Base-by-base conservation (phyloP, 2,329 filamentous ascomycete species). In the Fusarium floridanum region DNA sequence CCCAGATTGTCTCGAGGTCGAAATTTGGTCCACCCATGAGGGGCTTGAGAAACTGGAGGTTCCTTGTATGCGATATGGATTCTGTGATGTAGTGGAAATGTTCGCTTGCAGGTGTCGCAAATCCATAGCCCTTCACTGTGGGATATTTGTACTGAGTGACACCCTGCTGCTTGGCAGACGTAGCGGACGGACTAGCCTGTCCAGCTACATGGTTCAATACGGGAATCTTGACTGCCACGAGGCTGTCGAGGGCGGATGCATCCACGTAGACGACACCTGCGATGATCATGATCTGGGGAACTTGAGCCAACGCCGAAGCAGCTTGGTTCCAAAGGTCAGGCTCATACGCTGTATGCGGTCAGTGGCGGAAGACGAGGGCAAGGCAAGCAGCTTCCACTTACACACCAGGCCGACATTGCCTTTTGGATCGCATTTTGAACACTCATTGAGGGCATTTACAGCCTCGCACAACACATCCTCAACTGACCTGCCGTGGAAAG, bases 1-100 rank as follows among this genome's bases (percentile, higher is more conserved):
- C 92, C 93, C 93, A 96, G 59, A 95, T 91, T 1, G 88, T 87
- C 79, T 95, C 94, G 7, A 95, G 88, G 74, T 95, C 92, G 77
- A 95, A 94, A 70, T 86, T 88, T 0, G 93, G 93, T 0, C 93
- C 93, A 0, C 84, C 83, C 4, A 93, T 82, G 3, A 88, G 82
- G 6, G 87, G 86, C 77, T 94, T 94, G 11, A 95, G 77, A 72
- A 48, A 48, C 22, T 48, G 43, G 8, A 48, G 43, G 22, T 16
- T 48, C 22, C 43, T 17, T 17, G 43, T 48, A 16, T 48, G 43
- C 8, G 43, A 48, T 11, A 48, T 48, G 22, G 43, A 48, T 27
- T 48, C 43, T 48, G 43, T 48, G 43, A 48, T 48, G 22, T 48
- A 48, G 43, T 48, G 43, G 14, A 17, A 48, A 48, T 48, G 22